phyloP scores from a whole-genome alignment of 2,329 filamentous ascomycete species.

The Fusarium odoratissimum region DNA sequence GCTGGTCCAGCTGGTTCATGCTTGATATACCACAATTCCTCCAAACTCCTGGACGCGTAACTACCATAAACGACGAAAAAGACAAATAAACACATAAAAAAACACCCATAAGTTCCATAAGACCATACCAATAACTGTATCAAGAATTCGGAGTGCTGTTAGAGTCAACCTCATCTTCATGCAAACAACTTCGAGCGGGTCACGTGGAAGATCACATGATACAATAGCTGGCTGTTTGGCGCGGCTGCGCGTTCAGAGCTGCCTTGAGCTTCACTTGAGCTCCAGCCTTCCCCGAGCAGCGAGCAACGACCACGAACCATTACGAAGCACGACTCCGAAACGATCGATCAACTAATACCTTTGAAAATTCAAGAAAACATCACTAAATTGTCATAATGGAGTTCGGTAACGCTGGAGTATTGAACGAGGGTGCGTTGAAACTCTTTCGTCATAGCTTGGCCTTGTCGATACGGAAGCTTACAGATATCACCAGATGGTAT shows the following conservation, averaged over 20 bases:
- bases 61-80: not conserved
- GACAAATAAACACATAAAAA: not conserved
- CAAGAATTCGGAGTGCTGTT: not conserved
- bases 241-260: conserved; percentile 60
- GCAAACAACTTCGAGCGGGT: not conserved
- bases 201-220: conserved; percentile 41
- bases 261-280: conserved; percentile 58
- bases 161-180: not conserved
- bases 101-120: not conserved
- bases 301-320: conserved; percentile 42
- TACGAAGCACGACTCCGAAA: conserved; percentile 34
- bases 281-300: conserved; percentile 49
- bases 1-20: conserved; percentile 38
- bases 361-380: not conserved
- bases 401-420: conserved; percentile 69
- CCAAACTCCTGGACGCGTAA: not conserved
- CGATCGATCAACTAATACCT: not conserved
- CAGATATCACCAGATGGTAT: conserved; percentile 81
- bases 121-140: not conserved
- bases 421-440: conserved; percentile 69
- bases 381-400: conserved; percentile 60
- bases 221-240: conserved; percentile 18
- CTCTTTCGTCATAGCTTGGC: conserved; percentile 39
- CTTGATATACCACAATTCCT: not conserved
- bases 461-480: conserved; percentile 39